Evolutionary conservation across 257 asterid genomes (phyloP).

Genomic region (Henckelia pumila): DNA sequence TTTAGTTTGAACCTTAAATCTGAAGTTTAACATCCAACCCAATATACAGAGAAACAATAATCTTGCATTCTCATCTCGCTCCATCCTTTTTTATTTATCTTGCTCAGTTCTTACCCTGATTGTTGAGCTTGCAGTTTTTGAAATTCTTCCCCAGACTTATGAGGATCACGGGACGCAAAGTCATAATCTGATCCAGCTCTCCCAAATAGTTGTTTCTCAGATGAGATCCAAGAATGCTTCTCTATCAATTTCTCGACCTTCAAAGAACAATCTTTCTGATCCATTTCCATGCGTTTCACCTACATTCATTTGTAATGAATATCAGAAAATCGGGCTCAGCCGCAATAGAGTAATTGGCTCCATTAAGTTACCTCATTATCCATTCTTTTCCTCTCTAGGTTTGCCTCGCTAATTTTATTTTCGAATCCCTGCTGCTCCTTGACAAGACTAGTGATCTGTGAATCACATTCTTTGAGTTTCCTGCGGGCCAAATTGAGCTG

Average conservation of each 20-base stretch:
- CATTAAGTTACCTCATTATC: slow-evolving; percentile 73
- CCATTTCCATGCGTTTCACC: slow-evolving; percentile 94
- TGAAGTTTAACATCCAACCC: not conserved
- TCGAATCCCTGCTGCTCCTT: slow-evolving; percentile 75
- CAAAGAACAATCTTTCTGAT: slow-evolving; percentile 73
- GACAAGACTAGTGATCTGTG: slow-evolving; percentile 63
- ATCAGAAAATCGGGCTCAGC: slow-evolving; percentile 5
- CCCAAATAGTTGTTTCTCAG: slow-evolving; percentile 96
- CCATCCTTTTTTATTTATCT: no score
- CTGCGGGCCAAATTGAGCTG: slow-evolving; percentile 72
- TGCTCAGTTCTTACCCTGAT: slow-evolving; percentile 65
- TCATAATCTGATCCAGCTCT: slow-evolving; percentile 90
- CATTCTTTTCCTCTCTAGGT: slow-evolving; percentile 83
- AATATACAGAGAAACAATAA: slow-evolving; percentile 11
- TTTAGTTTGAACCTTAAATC: not conserved
- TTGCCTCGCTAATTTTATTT: slow-evolving; percentile 63
- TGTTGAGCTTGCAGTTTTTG: slow-evolving; percentile 81
- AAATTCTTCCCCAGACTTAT: slow-evolving; percentile 60
- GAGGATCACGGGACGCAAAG: slow-evolving; percentile 76
- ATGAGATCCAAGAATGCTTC: slow-evolving; percentile 85
- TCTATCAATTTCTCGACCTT: slow-evolving; percentile 86
- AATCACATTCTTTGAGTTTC: slow-evolving; percentile 90
- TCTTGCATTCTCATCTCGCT: not conserved
- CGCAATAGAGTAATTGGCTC: slow-evolving; percentile 17
- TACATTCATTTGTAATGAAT: slow-evolving; percentile 27